Conservation (phyloP, 805 yeast genomes). For the Kluyveromyces lactis region DNA sequence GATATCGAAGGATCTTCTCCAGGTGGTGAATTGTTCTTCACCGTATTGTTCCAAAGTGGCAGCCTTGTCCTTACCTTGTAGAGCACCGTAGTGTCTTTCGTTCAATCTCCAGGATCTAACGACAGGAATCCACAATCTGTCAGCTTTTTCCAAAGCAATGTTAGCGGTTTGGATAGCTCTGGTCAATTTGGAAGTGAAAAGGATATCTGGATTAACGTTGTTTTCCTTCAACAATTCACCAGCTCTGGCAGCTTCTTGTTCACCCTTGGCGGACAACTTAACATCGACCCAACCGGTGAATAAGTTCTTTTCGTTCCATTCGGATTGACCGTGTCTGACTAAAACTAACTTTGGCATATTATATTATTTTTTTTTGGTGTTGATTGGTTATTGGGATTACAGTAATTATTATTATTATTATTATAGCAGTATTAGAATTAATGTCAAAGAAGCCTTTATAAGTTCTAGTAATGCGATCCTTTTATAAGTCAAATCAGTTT, state of each 20-base stretch:
- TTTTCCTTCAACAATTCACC: constrained; percentile 87
- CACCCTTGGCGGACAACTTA: constrained; percentile 72
- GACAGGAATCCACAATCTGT: constrained; percentile 84
- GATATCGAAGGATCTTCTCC: constrained; percentile 95
- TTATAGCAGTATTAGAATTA: too few species aligned
- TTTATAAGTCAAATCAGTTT: too few species aligned
- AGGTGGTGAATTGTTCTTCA: constrained; percentile 85
- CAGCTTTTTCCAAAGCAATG: constrained; percentile 84
- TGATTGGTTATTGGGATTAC: too few species aligned
- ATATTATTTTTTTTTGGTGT: background rate
- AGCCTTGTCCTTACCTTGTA: constrained; percentile 98
- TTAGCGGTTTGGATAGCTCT: constrained; percentile 97
- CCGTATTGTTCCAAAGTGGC: constrained; percentile 83
- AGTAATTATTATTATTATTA: too few species aligned
- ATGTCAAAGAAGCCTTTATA: too few species aligned
- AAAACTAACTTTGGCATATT: constrained; percentile 64
- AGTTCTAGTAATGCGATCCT: too few species aligned
- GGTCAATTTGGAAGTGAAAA: constrained; percentile 83
- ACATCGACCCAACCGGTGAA: constrained; percentile 99
- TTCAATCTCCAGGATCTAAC: constrained; percentile 95
- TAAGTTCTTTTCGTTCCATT: constrained; percentile 96
- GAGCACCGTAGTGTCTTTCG: constrained; percentile 98
- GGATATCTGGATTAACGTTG: constrained; percentile 74
- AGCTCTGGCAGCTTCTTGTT: constrained; percentile 85
- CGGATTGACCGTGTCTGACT: constrained; percentile 99